These are phyloP conservation scores for Dioscorea cayenensis DNA, from an alignment of 116 monocot genomes.

Conservation along the genomic window DNA sequence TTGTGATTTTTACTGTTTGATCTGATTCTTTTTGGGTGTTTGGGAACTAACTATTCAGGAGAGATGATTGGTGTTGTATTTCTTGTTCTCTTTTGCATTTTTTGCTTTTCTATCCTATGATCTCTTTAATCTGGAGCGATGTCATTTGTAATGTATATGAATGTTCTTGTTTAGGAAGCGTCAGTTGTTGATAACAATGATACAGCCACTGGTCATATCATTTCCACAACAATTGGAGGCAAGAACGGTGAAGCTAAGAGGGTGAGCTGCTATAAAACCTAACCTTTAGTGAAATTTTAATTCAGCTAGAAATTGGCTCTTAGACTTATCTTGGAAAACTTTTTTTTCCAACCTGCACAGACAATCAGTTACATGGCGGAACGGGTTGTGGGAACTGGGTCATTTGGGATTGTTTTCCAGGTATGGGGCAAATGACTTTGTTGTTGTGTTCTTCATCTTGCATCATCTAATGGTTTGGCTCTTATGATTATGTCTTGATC, in stretches of 20 bases:
- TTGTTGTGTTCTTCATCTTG: not conserved
- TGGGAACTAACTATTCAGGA: too few relatives aligned
- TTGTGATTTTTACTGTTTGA: too few relatives aligned
- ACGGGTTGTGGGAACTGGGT: conserved; percentile 7
- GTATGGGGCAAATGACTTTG: conserved; percentile 1
- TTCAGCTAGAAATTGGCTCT: not conserved
- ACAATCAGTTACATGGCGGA: conserved; percentile 23
- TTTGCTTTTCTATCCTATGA: too few relatives aligned
- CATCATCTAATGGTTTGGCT: not conserved
- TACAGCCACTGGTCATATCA: conserved; percentile 54
- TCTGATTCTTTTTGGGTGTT: too few relatives aligned
- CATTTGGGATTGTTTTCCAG: conserved; percentile 21
- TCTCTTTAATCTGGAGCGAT: not conserved
- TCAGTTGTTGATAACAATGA: conserved; percentile 37
- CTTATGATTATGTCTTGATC: not conserved
- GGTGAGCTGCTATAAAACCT: conserved; percentile 15
- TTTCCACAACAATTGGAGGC: conserved; percentile 69
- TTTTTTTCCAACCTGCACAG: conserved; percentile 1
- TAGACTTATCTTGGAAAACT: not conserved
- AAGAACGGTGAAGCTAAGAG: conserved; percentile 77
- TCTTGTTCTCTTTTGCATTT: too few relatives aligned
- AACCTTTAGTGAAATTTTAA: not conserved
- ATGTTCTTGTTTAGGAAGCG: conserved; percentile 12
- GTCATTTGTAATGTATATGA: not conserved
- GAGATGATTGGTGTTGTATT: too few relatives aligned